Evolutionary conservation across 345 rosid genomes (phyloP), one percentile per base, ranked within the genome.

Genomic region (Camelina laxa): DNA sequence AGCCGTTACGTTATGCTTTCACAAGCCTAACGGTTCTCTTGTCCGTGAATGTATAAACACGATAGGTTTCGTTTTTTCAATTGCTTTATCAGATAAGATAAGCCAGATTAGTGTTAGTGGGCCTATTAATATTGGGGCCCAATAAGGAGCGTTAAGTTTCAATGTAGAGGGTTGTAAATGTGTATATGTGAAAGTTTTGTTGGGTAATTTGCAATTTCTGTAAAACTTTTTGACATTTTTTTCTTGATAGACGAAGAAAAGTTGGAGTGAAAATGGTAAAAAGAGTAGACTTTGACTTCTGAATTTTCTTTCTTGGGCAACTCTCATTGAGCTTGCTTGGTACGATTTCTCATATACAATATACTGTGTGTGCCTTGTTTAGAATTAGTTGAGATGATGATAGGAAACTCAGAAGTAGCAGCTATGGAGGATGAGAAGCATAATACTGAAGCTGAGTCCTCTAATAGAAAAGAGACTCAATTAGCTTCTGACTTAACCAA

Each of bases 301-400:
- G 72, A 74, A 49, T 74, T 51, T 67, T 65, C 11, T 14, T 20
- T 15, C 20, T 33, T 38, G 1, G 72, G 14, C 11, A 6, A 22
- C 1, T 60, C 55, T 67, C 63, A 36, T 19, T 6, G 7, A 60
- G 22, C 19, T 14, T 67, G 22, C 19, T 14, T 67, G 31, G 20
- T 67, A 49, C 33, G 31, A 1, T 33, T 75, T 30, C 31, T 66
- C 31, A 14, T 45, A 20, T 21, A 4, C 30, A 16, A 15, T 21
- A 15, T 21, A 16, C 38, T 33, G 36, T 7, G 36, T 31, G 71
- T 45, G 66, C 21, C 21, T 38, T 58, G 73, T 49, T 24, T 27
- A 59, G 62, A 60, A 7, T 14, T 7, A 15, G 30, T n/a, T 47
- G 63, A 68, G 9, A 85, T 84, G 87, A 82, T 75, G 17, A 75